A percentile compares a stretch with the other conserved stretches of the same genome.
Conservation (phyloP, 495 filamentous ascomycete species). For the Apiosordaria backusii region DNA sequence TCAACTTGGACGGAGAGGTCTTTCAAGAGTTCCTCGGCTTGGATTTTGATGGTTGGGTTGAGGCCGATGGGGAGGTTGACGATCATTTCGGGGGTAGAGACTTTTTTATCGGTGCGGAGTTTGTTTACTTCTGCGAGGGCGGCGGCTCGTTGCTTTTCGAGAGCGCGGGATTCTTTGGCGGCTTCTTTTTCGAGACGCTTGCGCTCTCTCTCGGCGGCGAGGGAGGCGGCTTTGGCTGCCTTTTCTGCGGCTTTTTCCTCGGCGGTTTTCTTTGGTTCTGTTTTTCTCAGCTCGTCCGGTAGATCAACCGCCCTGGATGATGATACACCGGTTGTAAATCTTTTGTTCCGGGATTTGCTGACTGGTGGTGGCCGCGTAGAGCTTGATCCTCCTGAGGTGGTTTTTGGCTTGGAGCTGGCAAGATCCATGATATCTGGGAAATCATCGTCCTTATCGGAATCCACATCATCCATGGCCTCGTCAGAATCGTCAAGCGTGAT, state of each 20-base stretch:
- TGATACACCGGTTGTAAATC: neutral
- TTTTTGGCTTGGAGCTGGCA: conserved; percentile 21
- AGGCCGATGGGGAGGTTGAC: conserved; percentile 64
- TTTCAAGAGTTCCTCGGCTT: conserved; percentile 54
- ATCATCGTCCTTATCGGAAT: conserved; percentile 32
- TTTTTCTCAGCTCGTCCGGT: conserved; percentile 6
- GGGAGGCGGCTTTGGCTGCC: conserved; percentile 36
- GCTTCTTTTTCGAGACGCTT: conserved; percentile 50
- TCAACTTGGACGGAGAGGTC: conserved; percentile 39
- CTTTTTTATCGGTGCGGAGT: conserved; percentile 70
- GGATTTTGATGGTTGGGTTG: conserved; percentile 50
- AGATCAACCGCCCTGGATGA: conserved; percentile 3
- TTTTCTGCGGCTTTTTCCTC: conserved; percentile 36
- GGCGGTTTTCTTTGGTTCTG: conserved; percentile 29
- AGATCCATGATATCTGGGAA: conserved; percentile 40
- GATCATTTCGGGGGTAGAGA: conserved; percentile 79
- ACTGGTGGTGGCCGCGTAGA: neutral
- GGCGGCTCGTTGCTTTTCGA: conserved; percentile 62
- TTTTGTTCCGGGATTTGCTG: neutral
- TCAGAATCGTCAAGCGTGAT: conserved; percentile 35
- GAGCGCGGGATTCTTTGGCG: conserved; percentile 56
- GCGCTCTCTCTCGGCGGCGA: conserved; percentile 55
- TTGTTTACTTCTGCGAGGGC: conserved; percentile 75
- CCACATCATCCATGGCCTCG: conserved; percentile 9
- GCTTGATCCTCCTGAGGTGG: neutral